A percentile compares a stretch with the other conserved stretches of the same genome.
Conservation (phyloP, 2,329 filamentous ascomycete species). For the Ophiostoma tasmaniense region DNA sequence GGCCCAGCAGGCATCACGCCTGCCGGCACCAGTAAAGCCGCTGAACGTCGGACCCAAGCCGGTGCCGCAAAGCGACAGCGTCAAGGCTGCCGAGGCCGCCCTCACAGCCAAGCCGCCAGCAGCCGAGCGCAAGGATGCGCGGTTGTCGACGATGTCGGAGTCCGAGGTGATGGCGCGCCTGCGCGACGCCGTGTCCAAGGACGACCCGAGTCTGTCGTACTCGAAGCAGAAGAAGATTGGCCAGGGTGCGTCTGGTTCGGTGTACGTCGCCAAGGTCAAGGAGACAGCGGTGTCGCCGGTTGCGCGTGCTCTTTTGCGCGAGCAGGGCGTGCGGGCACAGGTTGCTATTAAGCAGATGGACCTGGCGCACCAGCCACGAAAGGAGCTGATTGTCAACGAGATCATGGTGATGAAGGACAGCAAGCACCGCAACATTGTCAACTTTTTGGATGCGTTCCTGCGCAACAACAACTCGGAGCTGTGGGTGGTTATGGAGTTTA, state of each 20-base stretch:
- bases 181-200: conserved; percentile 88
- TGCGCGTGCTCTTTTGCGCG: conserved; percentile 68
- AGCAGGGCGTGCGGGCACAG: conserved; percentile 73
- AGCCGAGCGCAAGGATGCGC: conserved; percentile 73
- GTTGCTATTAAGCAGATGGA: conserved; percentile 99
- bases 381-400: conserved; percentile 98
- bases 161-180: conserved; percentile 94
- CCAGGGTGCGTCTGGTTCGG: conserved; percentile 93
- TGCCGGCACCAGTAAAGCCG: conserved; percentile 63
- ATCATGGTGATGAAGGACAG: conserved; percentile 99
- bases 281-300: conserved; percentile 74
- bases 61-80: conserved; percentile 49
- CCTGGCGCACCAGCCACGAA: conserved; percentile 88
- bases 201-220: conserved; percentile 89
- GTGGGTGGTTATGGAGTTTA: conserved; percentile 99
- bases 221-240: conserved; percentile 99
- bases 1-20: conserved; percentile 37
- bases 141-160: conserved; percentile 98
- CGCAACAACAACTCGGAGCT: conserved; percentile 89
- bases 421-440: conserved; percentile 96
- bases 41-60: conserved; percentile 69
- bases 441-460: conserved; percentile 94
- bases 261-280: conserved; percentile 95
- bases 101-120: conserved; percentile 72
- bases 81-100: conserved; percentile 84